phyloP scores from a whole-genome alignment of 345 rosid genomes.

The Moricandia moricandioides region DNA sequence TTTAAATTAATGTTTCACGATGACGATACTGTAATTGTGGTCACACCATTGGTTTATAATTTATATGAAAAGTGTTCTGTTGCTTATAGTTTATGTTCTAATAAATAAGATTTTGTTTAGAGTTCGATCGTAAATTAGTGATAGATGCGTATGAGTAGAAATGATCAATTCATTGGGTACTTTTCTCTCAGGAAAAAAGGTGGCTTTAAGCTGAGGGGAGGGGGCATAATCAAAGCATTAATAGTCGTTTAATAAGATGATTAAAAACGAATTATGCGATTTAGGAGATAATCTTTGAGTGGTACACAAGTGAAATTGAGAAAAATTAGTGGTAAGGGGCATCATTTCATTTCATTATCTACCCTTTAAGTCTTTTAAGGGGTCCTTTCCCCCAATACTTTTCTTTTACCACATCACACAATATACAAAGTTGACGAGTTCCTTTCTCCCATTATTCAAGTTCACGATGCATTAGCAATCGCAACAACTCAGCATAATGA shows the following conservation, averaged over 20 bases:
- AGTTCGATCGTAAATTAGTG: background rate
- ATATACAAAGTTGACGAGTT: too few species aligned
- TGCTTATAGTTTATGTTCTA: background rate
- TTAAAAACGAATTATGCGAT: slow-evolving; percentile 24
- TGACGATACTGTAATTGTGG: background rate
- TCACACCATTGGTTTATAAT: background rate
- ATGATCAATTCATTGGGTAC: background rate
- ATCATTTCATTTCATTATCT: slow-evolving; percentile 34
- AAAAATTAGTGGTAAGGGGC: slow-evolving; percentile 29
- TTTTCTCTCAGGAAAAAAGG: background rate
- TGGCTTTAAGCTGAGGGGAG: slow-evolving; percentile 32
- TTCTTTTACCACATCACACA: background rate
- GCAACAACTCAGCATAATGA: too few species aligned
- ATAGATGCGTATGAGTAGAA: background rate
- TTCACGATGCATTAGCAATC: too few species aligned
- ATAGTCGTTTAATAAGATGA: slow-evolving; percentile 15
- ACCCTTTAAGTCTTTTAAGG: slow-evolving; percentile 32
- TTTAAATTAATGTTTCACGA: background rate
- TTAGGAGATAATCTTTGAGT: slow-evolving; percentile 30
- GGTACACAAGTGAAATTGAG: slow-evolving; percentile 20
- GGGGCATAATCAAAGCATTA: slow-evolving; percentile 30
- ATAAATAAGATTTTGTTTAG: background rate
- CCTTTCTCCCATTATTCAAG: too few species aligned
- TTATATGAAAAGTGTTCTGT: background rate
- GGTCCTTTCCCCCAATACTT: slow-evolving; percentile 7